Conservation (phyloP, 2,329 filamentous ascomycete species). For the Aspergillus sp. region DNA sequence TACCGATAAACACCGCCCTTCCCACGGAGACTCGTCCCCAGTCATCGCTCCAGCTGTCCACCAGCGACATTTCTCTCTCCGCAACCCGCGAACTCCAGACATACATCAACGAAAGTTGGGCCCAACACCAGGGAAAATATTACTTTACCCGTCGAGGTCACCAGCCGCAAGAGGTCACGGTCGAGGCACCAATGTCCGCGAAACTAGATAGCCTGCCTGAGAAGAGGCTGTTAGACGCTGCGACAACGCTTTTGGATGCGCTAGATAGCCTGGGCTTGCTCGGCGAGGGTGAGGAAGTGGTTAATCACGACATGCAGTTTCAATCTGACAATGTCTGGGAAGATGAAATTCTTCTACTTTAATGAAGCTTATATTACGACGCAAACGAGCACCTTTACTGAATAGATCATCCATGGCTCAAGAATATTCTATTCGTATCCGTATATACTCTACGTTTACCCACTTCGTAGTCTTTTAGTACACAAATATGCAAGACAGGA, state of each 20-base stretch:
- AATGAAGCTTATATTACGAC: neutral
- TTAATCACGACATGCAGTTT: neutral
- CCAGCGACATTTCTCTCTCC: conserved; percentile 28
- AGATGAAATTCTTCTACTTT: conserved; percentile 1
- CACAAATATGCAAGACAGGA: too few relatives aligned
- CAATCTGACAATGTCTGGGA: neutral
- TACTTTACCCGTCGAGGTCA: conserved; percentile 48
- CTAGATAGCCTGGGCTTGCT: conserved; percentile 16
- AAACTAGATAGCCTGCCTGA: conserved; percentile 22
- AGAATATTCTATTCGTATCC: too few relatives aligned
- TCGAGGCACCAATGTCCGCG: conserved; percentile 31
- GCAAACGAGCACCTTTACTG: neutral
- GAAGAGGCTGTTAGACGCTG: conserved; percentile 25
- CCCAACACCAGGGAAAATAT: conserved; percentile 43
- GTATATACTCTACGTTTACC: too few relatives aligned
- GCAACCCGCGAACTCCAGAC: conserved; percentile 45
- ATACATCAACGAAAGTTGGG: conserved; percentile 50
- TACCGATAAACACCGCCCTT: neutral
- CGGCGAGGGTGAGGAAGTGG: neutral
- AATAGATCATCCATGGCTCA: neutral
- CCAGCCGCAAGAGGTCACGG: conserved; percentile 44
- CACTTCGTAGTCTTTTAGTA: too few relatives aligned
- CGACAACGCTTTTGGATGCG: conserved; percentile 11
- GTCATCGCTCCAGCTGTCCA: conserved; percentile 11
- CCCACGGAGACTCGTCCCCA: conserved; percentile 4